Percentiles rank a stretch among this genome's conserved stretches.
Evolutionary conservation across 352 stramenopile species (phyloP).

Genomic region (Pythium brassicae): DNA sequence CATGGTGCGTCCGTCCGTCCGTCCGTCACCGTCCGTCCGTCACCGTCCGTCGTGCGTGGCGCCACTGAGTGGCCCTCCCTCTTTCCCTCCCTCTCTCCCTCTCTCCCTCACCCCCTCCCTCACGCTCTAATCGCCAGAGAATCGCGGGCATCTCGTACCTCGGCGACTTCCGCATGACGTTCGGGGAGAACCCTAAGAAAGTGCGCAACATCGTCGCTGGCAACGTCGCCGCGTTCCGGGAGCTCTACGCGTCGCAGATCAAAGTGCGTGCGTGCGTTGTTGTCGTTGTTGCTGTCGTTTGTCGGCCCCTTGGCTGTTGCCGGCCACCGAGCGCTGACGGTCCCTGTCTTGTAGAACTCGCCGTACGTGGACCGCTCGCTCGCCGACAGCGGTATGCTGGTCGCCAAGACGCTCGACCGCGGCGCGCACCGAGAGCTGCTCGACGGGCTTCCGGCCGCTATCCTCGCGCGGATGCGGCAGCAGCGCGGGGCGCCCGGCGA

Average conservation of each 20-base stretch:
- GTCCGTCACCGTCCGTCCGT: no score
- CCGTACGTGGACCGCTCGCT: conserved; percentile 55
- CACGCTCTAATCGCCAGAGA: conserved; percentile 40
- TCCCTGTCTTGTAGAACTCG: conserved; percentile 36
- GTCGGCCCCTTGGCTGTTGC: not conserved
- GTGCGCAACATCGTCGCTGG: conserved; percentile 89
- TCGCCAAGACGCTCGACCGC: conserved; percentile 40
- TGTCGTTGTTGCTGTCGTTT: no score
- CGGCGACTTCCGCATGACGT: conserved; percentile 88
- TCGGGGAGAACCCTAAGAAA: conserved; percentile 89
- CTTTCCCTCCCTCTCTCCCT: not conserved
- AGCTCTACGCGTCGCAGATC: conserved; percentile 75
- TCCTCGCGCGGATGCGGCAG: conserved; percentile 30
- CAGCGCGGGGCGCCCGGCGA: conserved; percentile 20
- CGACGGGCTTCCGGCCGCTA: conserved; percentile 44
- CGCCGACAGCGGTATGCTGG: conserved; percentile 32
- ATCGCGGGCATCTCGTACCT: conserved; percentile 89
- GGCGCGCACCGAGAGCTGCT: conserved; percentile 39
- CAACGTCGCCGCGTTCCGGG: conserved; percentile 69
- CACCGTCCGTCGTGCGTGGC: no score
- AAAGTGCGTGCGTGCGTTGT: conserved; percentile 25
- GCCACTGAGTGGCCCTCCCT: no score
- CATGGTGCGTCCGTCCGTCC: conserved; percentile 43
- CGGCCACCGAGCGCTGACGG: not conserved
- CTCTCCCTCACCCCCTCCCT: not conserved